A percentile compares a stretch with the other conserved stretches of the same genome.
Evolutionary conservation across 2,329 filamentous ascomycete species (phyloP).

Genomic region (Aureobasidium mangrovei): DNA sequence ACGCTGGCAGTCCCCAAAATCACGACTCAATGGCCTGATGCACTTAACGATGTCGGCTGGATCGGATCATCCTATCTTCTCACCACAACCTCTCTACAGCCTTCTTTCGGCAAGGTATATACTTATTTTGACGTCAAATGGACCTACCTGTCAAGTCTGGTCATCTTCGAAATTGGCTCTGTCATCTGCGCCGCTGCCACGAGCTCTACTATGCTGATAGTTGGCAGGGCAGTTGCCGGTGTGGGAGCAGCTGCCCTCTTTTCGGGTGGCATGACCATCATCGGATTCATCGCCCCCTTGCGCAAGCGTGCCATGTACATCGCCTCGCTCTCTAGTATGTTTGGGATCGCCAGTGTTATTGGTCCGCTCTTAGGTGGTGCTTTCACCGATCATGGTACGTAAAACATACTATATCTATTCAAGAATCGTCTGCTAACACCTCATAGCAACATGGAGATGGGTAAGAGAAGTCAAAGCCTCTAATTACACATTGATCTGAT

Average conservation of each 20-base stretch:
- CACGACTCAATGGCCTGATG: conserved; percentile 32
- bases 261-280: conserved; percentile 36
- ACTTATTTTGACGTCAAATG: conserved; percentile 49
- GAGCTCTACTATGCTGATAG: conserved; percentile 45
- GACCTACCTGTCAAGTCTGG: conserved; percentile 41
- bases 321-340: conserved; percentile 30
- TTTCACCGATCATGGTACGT: conserved; percentile 32
- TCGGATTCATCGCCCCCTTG: conserved; percentile 36
- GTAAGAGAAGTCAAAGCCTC: not conserved
- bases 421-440: conserved; percentile 21
- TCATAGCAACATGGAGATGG: conserved; percentile 4
- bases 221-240: conserved; percentile 47
- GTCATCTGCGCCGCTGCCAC: conserved; percentile 44
- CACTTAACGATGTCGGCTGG: conserved; percentile 34
- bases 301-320: conserved; percentile 36
- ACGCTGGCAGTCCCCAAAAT: conserved; percentile 27
- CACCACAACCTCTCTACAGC: conserved; percentile 34
- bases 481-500: not conserved
- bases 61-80: conserved; percentile 36
- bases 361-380: conserved; percentile 37
- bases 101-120: conserved; percentile 48
- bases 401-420: not conserved
- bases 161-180: conserved; percentile 43
- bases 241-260: conserved; percentile 44
- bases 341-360: conserved; percentile 32